A percentile compares a stretch with the other conserved stretches of the same genome.
phyloP scores from a whole-genome alignment of 345 rosid genomes.

The Salix caprea region DNA sequence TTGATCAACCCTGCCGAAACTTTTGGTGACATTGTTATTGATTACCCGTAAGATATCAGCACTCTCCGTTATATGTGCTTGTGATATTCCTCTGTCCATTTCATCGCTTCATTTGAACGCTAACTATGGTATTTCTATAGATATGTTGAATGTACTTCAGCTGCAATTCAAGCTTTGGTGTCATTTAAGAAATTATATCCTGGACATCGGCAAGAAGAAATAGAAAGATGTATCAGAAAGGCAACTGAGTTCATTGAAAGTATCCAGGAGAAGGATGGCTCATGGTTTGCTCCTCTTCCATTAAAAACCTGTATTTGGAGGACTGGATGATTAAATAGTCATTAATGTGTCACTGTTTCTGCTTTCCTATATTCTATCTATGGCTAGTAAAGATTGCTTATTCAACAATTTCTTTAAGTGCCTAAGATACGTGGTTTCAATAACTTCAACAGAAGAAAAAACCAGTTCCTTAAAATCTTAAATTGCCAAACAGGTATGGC shows the following conservation, averaged over 20 bases:
- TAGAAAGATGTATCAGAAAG: slow-evolving; percentile 66
- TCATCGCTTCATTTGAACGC: background rate
- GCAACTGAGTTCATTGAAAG: slow-evolving; percentile 60
- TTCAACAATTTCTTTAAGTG: background rate
- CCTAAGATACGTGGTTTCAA: background rate
- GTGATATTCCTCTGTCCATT: background rate
- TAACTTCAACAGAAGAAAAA: background rate
- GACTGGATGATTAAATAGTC: background rate
- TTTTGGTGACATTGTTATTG: slow-evolving; percentile 94
- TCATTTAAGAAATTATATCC: slow-evolving; percentile 65
- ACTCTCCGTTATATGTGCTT: slow-evolving; percentile 11
- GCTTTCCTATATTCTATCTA: background rate
- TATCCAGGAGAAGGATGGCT: slow-evolving; percentile 78
- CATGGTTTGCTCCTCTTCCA: slow-evolving; percentile 61
- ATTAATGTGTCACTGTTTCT: background rate
- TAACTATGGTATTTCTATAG: slow-evolving; percentile 25
- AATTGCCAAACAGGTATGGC: slow-evolving; percentile 64
- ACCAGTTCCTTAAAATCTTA: background rate
- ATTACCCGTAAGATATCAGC: slow-evolving; percentile 74
- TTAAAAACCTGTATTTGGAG: slow-evolving; percentile 3
- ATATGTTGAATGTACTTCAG: slow-evolving; percentile 92
- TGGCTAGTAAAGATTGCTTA: background rate
- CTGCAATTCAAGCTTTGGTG: slow-evolving; percentile 81
- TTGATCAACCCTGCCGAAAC: slow-evolving; percentile 95
- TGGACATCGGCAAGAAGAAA: slow-evolving; percentile 68